Evolutionary conservation across 176 grass and related monocot species (phyloP).

Genomic region (Musa beccarii): DNA sequence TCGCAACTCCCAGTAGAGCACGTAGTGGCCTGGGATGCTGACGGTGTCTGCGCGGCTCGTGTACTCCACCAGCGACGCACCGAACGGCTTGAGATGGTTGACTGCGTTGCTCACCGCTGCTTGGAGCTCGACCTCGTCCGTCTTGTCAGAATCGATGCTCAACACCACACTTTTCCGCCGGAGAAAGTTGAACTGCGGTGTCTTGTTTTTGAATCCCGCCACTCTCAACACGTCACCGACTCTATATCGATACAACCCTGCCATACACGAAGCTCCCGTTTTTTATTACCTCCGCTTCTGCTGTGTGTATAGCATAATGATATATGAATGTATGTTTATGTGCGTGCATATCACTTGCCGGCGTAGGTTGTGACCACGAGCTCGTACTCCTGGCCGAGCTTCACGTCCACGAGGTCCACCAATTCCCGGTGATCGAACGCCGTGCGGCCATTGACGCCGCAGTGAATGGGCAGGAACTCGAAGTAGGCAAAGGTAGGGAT

Average conservation of each 20-base stretch:
- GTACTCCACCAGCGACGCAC: slow-evolving; percentile 57
- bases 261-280: not conserved
- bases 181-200: slow-evolving; percentile 73
- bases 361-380: slow-evolving; percentile 64
- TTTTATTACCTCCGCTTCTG: not conserved
- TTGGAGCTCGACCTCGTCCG: slow-evolving; percentile 79
- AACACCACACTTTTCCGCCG: slow-evolving; percentile 65
- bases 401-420: slow-evolving; percentile 46
- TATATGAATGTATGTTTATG: not conserved
- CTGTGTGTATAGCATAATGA: not conserved
- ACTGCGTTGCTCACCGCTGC: slow-evolving; percentile 40
- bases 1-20: slow-evolving; percentile 68
- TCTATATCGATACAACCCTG: slow-evolving; percentile 74
- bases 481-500: slow-evolving; percentile 97
- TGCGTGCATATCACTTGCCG: slow-evolving; percentile 1
- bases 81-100: slow-evolving; percentile 40
- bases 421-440: slow-evolving; percentile 37
- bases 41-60: slow-evolving; percentile 56
- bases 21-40: slow-evolving; percentile 58
- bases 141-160: slow-evolving; percentile 66
- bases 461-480: slow-evolving; percentile 52
- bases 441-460: not conserved
- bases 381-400: slow-evolving; percentile 55
- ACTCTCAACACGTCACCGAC: slow-evolving; percentile 72
- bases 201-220: slow-evolving; percentile 56